Conservation (phyloP, 352 stramenopile genomes). For the Detonula confervacea region DNA sequence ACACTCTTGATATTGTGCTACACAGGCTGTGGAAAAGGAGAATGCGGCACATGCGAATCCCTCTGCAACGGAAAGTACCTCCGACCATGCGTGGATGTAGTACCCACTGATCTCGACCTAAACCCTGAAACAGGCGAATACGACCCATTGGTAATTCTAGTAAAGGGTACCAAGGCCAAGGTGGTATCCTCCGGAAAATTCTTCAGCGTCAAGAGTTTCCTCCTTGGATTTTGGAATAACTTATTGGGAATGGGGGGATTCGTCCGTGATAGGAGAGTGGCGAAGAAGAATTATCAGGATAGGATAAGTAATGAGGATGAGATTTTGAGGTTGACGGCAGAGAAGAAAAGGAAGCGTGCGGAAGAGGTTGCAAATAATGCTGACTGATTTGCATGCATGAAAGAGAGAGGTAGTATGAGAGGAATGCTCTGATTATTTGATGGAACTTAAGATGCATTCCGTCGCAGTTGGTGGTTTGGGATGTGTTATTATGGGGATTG, state of each 20-base stretch:
- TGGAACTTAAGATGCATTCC: no score
- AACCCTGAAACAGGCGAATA: conserved; percentile 57
- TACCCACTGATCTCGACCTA: conserved; percentile 53
- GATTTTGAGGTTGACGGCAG: conserved; percentile 60
- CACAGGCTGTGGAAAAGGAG: conserved; percentile 78
- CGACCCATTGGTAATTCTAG: conserved; percentile 50
- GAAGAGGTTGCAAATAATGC: conserved; percentile 18
- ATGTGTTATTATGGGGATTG: background rate
- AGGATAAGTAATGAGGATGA: conserved; percentile 73
- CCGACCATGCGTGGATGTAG: conserved; percentile 68
- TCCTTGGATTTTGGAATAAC: conserved; percentile 87
- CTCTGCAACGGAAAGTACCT: conserved; percentile 84
- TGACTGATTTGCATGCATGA: background rate
- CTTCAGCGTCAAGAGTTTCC: conserved; percentile 76
- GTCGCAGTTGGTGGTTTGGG: no score
- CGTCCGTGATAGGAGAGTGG: conserved; percentile 66
- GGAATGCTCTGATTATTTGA: background rate
- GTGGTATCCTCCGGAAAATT: conserved; percentile 77
- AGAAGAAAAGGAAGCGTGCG: conserved; percentile 65
- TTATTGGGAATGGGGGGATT: conserved; percentile 84
- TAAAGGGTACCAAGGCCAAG: conserved; percentile 78
- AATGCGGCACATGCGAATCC: conserved; percentile 85
- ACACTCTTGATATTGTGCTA: no score
- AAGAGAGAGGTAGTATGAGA: background rate
- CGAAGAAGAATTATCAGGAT: conserved; percentile 79